Evolutionary conservation across 2,329 filamentous ascomycete species (phyloP).

Genomic region (Aspergillus fijiensis): DNA sequence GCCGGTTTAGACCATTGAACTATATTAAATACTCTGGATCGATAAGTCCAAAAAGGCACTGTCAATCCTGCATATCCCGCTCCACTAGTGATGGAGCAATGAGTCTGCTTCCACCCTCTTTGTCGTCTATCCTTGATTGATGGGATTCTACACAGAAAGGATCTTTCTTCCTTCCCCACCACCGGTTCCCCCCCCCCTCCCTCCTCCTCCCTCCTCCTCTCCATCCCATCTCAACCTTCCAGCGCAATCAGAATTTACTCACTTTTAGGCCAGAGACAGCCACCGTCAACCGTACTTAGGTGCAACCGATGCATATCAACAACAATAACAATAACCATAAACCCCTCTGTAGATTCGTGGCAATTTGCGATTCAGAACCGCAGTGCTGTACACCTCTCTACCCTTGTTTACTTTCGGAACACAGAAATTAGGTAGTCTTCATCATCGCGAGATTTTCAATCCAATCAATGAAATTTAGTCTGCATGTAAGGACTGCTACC

Average conservation of each 20-base stretch:
- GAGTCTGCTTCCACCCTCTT: background rate
- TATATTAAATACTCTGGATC: slow-evolving; percentile 12
- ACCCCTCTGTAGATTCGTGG: background rate
- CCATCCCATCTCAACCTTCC: slow-evolving; percentile 3
- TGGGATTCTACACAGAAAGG: background rate
- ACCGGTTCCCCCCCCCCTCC: background rate
- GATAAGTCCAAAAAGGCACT: slow-evolving; percentile 19
- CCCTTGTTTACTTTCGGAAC: background rate
- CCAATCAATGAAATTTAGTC: background rate
- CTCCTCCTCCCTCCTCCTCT: background rate
- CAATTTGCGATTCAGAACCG: background rate
- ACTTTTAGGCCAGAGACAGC: background rate
- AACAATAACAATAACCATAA: background rate
- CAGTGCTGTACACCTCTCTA: background rate
- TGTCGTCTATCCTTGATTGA: slow-evolving; percentile 5
- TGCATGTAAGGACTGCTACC: background rate
- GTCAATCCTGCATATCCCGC: slow-evolving; percentile 18
- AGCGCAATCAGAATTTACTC: background rate
- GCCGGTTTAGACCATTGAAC: slow-evolving; percentile 11
- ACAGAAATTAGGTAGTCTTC: background rate
- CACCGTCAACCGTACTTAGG: background rate
- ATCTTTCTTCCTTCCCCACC: background rate
- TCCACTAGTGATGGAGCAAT: slow-evolving; percentile 15
- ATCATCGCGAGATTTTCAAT: background rate
- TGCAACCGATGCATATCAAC: background rate